phyloP scores from a whole-genome alignment of 805 yeast genomes.

The Metschnikowia henanensis region DNA sequence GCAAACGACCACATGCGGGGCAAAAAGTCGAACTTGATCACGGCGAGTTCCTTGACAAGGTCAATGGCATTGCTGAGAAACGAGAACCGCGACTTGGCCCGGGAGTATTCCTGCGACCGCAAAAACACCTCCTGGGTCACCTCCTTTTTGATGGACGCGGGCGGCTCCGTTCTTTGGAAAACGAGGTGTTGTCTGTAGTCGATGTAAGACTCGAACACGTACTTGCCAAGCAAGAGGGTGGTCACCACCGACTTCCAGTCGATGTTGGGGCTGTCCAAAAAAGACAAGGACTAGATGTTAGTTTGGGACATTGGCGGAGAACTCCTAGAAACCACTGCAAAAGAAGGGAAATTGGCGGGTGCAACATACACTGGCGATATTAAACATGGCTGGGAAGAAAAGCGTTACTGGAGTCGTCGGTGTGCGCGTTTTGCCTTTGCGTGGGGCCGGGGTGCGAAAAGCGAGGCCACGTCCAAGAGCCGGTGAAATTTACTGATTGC shows the following conservation, averaged over 20 bases:
- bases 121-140: slow-evolving; percentile 71
- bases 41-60: slow-evolving; percentile 54
- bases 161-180: slow-evolving; percentile 54
- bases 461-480: slow-evolving; percentile 6
- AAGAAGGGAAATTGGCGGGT: background rate
- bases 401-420: background rate
- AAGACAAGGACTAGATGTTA: slow-evolving; percentile 43
- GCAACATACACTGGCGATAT: slow-evolving; percentile 19
- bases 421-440: slow-evolving; percentile 1
- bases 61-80: slow-evolving; percentile 53
- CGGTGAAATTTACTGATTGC: no score
- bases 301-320: no score
- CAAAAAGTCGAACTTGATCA: slow-evolving; percentile 57
- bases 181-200: slow-evolving; percentile 76
- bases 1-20: slow-evolving; percentile 43
- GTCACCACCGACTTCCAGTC: slow-evolving; percentile 80
- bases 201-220: slow-evolving; percentile 70
- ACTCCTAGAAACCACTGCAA: no score
- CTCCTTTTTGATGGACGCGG: slow-evolving; percentile 65
- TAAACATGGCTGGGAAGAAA: slow-evolving; percentile 11
- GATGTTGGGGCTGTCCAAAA: slow-evolving; percentile 65
- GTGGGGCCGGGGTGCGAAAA: background rate
- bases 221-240: slow-evolving; percentile 75
- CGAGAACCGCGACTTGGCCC: slow-evolving; percentile 74
- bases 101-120: slow-evolving; percentile 75